Base-by-base conservation (phyloP, 768 basidiomycete species). In the Phlebiopsis gigantea region DNA sequence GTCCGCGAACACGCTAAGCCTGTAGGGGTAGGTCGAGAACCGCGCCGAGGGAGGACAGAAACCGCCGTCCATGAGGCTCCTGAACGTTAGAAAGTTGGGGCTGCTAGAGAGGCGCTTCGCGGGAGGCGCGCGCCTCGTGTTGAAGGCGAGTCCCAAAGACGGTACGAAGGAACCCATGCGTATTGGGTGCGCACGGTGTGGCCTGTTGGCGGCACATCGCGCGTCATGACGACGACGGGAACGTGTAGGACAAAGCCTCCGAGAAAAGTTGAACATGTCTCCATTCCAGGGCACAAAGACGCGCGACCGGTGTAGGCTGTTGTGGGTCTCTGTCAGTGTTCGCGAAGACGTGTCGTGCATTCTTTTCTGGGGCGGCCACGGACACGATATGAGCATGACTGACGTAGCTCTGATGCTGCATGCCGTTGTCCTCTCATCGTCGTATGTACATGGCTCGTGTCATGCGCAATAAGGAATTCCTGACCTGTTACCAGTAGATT, bases 261-360 rank as follows among this genome's bases (percentile, higher is more conserved):
- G 24, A 15, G 28, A 34, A 6, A 19, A n/a, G 48, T 12, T 10
- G 15, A 29, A 19, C 29, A 46, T 25, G 21, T 25, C 21, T 46
- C 22, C 46, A 46, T 26, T 24, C 46, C 24, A 12, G 25, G 48
- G 46, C 10, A 31, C 48, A 2, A 15, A 34, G 9, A 29, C 5
- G 12, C 19, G 48, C 7, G 5, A 17, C 28, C 14, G 17, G n/a
- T 39, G 50, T 39, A 12, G n/a, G 34, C 50, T n/a, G 9, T 30
- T 51, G 50, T 51, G 50, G 50, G 50, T 31, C 50, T 51, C 31
- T 39, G 50, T 51, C 50, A 6, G 47, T 15, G 14, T 22, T 45
- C 44, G 44, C 44, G 44, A 45, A 45, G 44, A 19, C n/a, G 44
- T 45, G 19, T 21, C 14, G 12, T 39, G 34, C 17, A 39, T 39